Evolutionary conservation across 2,329 filamentous ascomycete species (phyloP).

Genomic region (Aspergillus calidoustus): DNA sequence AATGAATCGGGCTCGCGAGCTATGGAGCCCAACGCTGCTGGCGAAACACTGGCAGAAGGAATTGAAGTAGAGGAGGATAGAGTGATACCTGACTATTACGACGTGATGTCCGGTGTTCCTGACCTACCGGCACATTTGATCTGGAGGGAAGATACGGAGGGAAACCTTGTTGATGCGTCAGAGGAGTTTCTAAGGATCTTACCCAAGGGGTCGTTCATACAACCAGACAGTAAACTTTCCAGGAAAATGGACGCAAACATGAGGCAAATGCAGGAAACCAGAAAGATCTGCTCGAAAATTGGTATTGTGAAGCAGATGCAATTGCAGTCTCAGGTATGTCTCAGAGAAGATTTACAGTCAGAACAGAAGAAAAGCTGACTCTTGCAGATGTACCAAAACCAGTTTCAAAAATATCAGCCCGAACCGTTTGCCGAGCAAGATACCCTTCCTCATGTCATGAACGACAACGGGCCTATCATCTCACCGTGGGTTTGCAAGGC

Average conservation of each 20-base stretch:
- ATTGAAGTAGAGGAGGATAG: conserved; percentile 87
- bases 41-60: conserved; percentile 88
- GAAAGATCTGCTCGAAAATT: conserved; percentile 95
- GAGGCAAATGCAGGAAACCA: conserved; percentile 92
- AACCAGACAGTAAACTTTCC: conserved; percentile 74
- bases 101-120: conserved; percentile 81
- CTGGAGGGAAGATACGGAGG: conserved; percentile 89
- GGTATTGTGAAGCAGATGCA: conserved; percentile 99
- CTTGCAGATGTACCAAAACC: conserved; percentile 86
- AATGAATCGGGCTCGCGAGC: conserved; percentile 51
- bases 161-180: conserved; percentile 83
- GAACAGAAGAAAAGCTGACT: conserved; percentile 11
- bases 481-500: conserved; percentile 79
- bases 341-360: not conserved
- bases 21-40: conserved; percentile 55
- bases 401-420: conserved; percentile 95
- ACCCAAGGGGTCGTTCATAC: conserved; percentile 73
- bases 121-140: conserved; percentile 77
- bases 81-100: conserved; percentile 92
- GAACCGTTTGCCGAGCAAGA: conserved; percentile 87
- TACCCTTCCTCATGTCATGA: conserved; percentile 84
- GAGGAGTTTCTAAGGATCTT: conserved; percentile 83
- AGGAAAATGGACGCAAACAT: conserved; percentile 89
- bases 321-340: conserved; percentile 83
- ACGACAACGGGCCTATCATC: conserved; percentile 87